Evolutionary conservation across 768 basidiomycete species (phyloP).

Genomic region (Mycena maculata): DNA sequence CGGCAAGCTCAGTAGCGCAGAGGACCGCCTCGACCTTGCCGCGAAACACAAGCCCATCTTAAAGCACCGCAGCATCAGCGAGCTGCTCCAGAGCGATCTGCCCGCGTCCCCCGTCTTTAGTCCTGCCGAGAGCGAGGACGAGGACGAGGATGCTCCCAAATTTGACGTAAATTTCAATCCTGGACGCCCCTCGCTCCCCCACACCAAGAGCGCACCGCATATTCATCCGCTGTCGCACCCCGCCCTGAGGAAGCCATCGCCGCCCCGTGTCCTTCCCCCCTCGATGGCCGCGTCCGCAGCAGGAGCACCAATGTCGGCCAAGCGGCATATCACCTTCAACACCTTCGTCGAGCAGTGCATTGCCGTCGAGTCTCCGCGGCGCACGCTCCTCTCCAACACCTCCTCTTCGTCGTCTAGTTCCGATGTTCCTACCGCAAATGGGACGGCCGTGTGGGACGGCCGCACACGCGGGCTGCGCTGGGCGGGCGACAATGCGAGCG

Average conservation of each 20-base stretch:
- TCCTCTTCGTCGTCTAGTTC: constrained; percentile 20
- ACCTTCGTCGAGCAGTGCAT: constrained; percentile 98
- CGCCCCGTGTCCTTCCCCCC: constrained; percentile 69
- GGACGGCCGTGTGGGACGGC: constrained; percentile 27
- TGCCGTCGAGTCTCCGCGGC: constrained; percentile 79
- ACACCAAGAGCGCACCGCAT: constrained; percentile 92
- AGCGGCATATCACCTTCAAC: constrained; percentile 96
- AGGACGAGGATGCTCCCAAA: constrained; percentile 48
- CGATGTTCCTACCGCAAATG: not conserved
- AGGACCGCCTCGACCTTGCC: constrained; percentile 64
- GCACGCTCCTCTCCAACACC: constrained; percentile 15
- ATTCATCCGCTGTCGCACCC: constrained; percentile 64
- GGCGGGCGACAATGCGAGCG: constrained; percentile 44
- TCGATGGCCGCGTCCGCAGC: constrained; percentile 17
- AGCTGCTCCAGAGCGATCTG: constrained; percentile 84
- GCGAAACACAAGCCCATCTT: constrained; percentile 85
- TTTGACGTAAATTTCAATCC: constrained; percentile 5
- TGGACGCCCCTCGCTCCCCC: constrained; percentile 71
- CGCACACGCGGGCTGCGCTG: constrained; percentile 34
- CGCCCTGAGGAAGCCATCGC: constrained; percentile 73
- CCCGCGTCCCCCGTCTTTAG: constrained; percentile 73
- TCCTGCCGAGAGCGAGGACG: constrained; percentile 65
- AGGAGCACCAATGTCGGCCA: constrained; percentile 52
- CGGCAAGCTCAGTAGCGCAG: constrained; percentile 54
- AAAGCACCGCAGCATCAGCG: constrained; percentile 92